A percentile compares a stretch with the other conserved stretches of the same genome.
Conservation (phyloP, 2,329 filamentous ascomycete species). For the Cyphellophora attinorum region DNA sequence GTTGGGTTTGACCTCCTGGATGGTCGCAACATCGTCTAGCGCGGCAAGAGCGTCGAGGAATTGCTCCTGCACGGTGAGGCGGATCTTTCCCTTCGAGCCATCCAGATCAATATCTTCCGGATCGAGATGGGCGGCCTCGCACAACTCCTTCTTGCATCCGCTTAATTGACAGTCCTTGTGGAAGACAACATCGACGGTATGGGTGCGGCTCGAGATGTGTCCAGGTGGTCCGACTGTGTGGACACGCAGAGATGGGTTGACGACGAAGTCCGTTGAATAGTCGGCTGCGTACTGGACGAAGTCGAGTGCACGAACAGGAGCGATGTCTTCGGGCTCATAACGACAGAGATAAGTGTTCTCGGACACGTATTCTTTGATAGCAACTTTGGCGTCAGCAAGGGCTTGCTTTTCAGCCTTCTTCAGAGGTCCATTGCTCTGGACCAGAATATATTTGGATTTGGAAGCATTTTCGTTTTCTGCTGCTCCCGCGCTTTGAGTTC, state of each 20-base stretch:
- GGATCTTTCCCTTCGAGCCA: conserved; percentile 1
- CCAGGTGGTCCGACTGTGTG: neutral
- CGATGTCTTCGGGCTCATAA: conserved; percentile 1
- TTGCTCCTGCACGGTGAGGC: neutral
- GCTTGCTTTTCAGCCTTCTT: conserved; percentile 1
- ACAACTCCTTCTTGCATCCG: neutral
- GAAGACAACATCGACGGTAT: conserved; percentile 2
- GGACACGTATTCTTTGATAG: neutral
- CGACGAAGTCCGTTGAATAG: conserved; percentile 1
- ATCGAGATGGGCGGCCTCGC: conserved; percentile 1
- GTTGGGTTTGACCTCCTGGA: conserved; percentile 10
- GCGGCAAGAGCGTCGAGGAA: conserved; percentile 1
- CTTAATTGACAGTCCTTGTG: neutral
- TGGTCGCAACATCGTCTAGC: conserved; percentile 4
- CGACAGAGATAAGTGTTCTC: conserved; percentile 3
- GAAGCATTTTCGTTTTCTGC: neutral
- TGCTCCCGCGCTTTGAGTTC: neutral
- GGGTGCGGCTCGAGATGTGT: neutral
- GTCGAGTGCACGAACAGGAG: neutral
- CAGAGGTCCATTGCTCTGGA: conserved; percentile 1
- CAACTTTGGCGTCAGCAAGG: conserved; percentile 1
- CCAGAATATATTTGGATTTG: conserved; percentile 1
- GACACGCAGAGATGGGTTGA: neutral
- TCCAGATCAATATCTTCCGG: neutral
- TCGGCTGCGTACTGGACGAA: conserved; percentile 1